These are phyloP conservation scores for Talaromyces adpressus DNA, from an alignment of 495 filamentous ascomycete species.

Conservation along the genomic window DNA sequence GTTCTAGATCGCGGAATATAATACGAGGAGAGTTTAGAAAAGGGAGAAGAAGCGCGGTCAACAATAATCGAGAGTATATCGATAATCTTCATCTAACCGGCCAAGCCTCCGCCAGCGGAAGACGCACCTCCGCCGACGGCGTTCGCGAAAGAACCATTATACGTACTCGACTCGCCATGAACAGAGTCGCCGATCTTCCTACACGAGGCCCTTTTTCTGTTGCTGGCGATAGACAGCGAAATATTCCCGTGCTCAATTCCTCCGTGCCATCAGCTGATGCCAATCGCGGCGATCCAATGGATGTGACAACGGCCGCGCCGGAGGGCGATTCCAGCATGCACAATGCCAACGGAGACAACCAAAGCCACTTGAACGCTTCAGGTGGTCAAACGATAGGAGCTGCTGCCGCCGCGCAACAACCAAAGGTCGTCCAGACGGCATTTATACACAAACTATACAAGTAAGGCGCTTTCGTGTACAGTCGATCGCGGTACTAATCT, in stretches of 20 bases:
- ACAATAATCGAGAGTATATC: not conserved
- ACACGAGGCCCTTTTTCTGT: conserved; percentile 31
- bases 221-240: conserved; percentile 33
- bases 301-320: conserved; percentile 40
- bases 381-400: conserved; percentile 50
- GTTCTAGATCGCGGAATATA: not conserved
- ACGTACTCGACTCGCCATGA: conserved; percentile 21
- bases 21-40: not conserved
- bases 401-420: conserved; percentile 82
- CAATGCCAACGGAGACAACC: conserved; percentile 39
- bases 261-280: conserved; percentile 27
- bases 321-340: conserved; percentile 39
- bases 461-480: conserved; percentile 43
- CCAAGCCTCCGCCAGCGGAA: not conserved
- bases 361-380: conserved; percentile 25
- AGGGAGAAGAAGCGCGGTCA: not conserved
- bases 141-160: not conserved
- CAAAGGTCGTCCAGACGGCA: conserved; percentile 97
- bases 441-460: conserved; percentile 99
- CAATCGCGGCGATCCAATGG: conserved; percentile 39
- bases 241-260: conserved; percentile 40
- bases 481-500: conserved; percentile 3
- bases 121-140: not conserved
- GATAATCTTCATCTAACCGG: not conserved
- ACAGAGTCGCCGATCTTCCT: conserved; percentile 36